A percentile compares a stretch with the other conserved stretches of the same genome.
These are phyloP conservation scores for Platismatia glauca DNA, from an alignment of 495 filamentous ascomycete species.

Conservation along the genomic window DNA sequence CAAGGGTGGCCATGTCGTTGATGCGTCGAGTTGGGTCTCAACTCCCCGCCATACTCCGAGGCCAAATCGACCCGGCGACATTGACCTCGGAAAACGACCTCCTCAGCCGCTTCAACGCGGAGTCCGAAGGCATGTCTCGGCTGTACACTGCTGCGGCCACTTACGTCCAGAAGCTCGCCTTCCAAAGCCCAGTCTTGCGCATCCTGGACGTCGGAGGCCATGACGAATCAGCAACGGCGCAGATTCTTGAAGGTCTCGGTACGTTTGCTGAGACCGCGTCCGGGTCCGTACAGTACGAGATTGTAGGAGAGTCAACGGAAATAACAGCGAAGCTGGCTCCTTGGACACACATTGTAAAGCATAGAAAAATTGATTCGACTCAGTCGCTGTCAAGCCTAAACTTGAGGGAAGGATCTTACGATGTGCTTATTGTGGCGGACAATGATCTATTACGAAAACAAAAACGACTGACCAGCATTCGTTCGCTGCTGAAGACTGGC, in stretches of 20 bases:
- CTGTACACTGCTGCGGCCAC: background rate
- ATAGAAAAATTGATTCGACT: background rate
- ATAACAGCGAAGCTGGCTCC: background rate
- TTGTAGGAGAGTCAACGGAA: background rate
- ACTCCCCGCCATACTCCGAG: constrained; percentile 3
- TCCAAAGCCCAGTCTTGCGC: background rate
- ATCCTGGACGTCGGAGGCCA: background rate
- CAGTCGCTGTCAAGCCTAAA: background rate
- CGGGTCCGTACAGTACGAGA: background rate
- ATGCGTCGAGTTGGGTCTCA: background rate
- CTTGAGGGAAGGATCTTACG: background rate
- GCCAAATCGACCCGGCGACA: background rate
- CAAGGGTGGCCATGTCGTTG: background rate
- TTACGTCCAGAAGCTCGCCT: constrained; percentile 3
- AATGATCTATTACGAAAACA: background rate
- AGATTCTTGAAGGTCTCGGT: background rate
- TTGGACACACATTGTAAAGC: background rate
- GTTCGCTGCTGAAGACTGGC: background rate
- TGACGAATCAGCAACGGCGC: background rate
- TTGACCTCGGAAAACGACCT: background rate
- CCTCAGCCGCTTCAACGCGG: background rate
- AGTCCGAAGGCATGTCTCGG: background rate
- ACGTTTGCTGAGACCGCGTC: background rate
- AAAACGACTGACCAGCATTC: background rate
- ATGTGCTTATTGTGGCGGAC: background rate